Percentiles rank a stretch among this genome's conserved stretches.
phyloP scores from a whole-genome alignment of 371 early-diverging fungal genomes.

The Mucor piriformis region DNA sequence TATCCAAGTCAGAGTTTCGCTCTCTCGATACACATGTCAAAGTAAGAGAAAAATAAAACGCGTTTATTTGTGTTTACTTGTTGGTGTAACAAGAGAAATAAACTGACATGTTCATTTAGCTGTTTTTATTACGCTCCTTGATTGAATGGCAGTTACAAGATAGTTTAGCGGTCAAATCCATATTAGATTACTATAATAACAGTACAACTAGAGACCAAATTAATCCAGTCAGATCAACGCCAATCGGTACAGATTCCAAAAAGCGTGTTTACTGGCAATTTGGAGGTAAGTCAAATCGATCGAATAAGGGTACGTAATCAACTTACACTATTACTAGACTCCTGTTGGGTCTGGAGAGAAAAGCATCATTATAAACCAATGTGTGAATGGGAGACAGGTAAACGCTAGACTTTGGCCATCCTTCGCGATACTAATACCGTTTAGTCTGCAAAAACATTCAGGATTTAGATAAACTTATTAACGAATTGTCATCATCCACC shows the following conservation, averaged over 20 bases:
- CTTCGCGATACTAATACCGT: not conserved
- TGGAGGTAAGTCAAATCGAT: constrained; percentile 29
- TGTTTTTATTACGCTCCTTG: constrained; percentile 32
- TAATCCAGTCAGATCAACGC: constrained; percentile 25
- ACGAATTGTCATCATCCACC: constrained; percentile 11
- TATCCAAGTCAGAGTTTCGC: constrained; percentile 27
- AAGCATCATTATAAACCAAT: constrained; percentile 16
- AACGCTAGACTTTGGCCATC: not conserved
- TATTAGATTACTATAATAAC: constrained; percentile 23
- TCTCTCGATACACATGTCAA: constrained; percentile 27
- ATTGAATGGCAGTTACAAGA: constrained; percentile 56
- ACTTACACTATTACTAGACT: constrained; percentile 12
- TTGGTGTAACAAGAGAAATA: not conserved
- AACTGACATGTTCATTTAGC: constrained; percentile 15
- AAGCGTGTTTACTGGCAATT: constrained; percentile 44
- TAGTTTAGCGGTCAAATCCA: constrained; percentile 29
- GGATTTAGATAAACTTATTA: constrained; percentile 24
- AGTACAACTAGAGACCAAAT: constrained; percentile 10
- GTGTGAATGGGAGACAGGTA: constrained; percentile 31
- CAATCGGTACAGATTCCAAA: constrained; percentile 34
- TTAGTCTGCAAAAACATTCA: constrained; percentile 20
- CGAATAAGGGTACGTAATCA: not conserved
- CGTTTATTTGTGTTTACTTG: not conserved
- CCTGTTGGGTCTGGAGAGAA: constrained; percentile 42
- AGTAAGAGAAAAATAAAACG: constrained; percentile 22